Evolutionary conservation across 371 early-diverging fungal genomes (phyloP), one percentile per base, ranked within the genome.

Genomic region (Mucor indicus): DNA sequence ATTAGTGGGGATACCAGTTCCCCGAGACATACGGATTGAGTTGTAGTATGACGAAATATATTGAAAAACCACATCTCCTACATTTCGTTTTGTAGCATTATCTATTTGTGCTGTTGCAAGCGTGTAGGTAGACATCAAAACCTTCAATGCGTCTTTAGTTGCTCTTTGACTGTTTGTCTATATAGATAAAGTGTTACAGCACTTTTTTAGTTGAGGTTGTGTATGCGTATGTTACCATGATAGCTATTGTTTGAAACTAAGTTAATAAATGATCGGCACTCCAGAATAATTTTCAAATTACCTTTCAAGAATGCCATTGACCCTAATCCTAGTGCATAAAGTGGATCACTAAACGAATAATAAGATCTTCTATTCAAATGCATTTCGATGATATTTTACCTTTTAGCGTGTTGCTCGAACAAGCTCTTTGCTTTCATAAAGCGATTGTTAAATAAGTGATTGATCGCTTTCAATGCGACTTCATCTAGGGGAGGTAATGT

Each of bases 301-400:
- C 73, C 73, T 70, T 74, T 77, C 23, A 77, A 43, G 48, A 72
- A 74, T 8, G 60, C 64, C 70, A 78, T 75, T 12, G 56, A 70
- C n/a, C 79, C 69, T 8, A 72, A 44, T 3, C 69, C 69, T 2
- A 75, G 44, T 12, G 75, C 75, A 55, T 68, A 57, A 9, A 75
- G 43, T 13, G 79, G 79, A 48, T 77, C 69, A 15, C 59, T 70
- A 19, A n/a, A 15, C 44, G 6, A 1, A 29, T 8, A 29, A 29
- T 8, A 29, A 29, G 6, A 29, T 12, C 30, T 8, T 29, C 12
- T 29, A 29, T 6, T 12, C 6, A 6, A 8, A 12, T 29, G 12
- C 30, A 29, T n/a, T 19, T 11, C 23, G 16, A 3, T 19, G 8
- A 17, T 24, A 10, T 3, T 20, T 35, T 60, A 57, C 64, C 44